A percentile compares a stretch with the other conserved stretches of the same genome.
phyloP scores from a whole-genome alignment of 2,329 filamentous ascomycete species.

The Apiospora hydei region DNA sequence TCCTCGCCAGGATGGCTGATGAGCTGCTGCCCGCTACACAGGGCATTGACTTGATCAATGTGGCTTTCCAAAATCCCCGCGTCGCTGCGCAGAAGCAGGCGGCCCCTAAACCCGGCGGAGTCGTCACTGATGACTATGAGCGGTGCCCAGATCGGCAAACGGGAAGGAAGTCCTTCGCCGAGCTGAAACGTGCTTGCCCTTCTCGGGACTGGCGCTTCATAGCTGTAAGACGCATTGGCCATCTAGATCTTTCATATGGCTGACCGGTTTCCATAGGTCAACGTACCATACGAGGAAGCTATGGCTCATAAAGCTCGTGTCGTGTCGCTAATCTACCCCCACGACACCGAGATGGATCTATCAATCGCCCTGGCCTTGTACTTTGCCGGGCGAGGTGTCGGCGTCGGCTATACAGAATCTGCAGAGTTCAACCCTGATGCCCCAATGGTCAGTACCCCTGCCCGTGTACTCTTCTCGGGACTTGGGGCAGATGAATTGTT shows the following conservation, averaged over 20 bases:
- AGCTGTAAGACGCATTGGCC: constrained; percentile 55
- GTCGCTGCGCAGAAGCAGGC: constrained; percentile 64
- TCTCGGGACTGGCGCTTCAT: constrained; percentile 83
- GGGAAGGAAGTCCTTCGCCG: constrained; percentile 79
- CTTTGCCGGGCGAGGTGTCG: constrained; percentile 83
- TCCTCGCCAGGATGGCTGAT: constrained; percentile 82
- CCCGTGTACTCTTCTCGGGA: constrained; percentile 87
- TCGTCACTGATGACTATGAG: constrained; percentile 66
- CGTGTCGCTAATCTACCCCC: constrained; percentile 82
- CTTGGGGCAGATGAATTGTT: constrained; percentile 97
- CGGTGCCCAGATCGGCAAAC: constrained; percentile 90
- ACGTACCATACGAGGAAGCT: constrained; percentile 82
- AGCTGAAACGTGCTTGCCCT: constrained; percentile 75
- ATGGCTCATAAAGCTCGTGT: constrained; percentile 72
- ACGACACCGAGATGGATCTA: constrained; percentile 98
- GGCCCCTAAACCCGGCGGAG: constrained; percentile 32
- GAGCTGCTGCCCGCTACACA: constrained; percentile 74
- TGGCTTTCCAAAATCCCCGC: constrained; percentile 94
- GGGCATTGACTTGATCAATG: constrained; percentile 87
- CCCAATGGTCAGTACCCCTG: constrained; percentile 60
- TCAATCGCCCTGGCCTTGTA: constrained; percentile 95
- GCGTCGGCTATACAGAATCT: constrained; percentile 49
- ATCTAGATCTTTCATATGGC: not conserved
- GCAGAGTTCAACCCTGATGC: constrained; percentile 35
- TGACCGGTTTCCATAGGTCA: constrained; percentile 57